Evolutionary conservation across 2,329 filamentous ascomycete genomes (phyloP), one percentile per base, ranked within the genome.

Genomic region (Daldinia sp.): DNA sequence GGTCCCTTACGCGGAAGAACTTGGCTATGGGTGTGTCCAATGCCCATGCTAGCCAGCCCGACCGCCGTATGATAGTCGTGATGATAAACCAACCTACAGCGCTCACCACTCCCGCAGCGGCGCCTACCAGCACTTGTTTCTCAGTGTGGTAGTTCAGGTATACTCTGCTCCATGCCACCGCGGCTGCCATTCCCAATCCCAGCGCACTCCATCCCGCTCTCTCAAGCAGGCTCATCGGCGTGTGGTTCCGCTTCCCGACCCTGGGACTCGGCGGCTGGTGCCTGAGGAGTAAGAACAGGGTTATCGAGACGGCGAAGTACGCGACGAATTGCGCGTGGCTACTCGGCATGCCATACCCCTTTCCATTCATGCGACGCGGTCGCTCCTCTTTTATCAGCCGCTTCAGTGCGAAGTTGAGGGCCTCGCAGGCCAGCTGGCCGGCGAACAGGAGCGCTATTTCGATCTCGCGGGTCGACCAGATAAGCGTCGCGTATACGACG

Each of bases 281-380:
- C 68, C 95, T 88, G 67, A 94, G 83, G 51, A 97, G 86, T 50
- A 99, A 86, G 83, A 98, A 98, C 20, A 99, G 84, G 26, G 89
- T 85, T 67, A 98, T 82, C 69, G 92, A 96, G 64, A 97, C 83
- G 65, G 93, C 91, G 87, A 97, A 98, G 84, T 93, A 99, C 63
- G 92, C 88, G 68, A 95, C 92, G 79, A 98, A 99, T 82, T 99
- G 96, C 7, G 96, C 92, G 82, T 99, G 96, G 41, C 94, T 98
- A 6, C 84, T 87, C 60, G 96, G 96, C 97, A 99, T 99, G 74
- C 96, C 97, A 78, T 99, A 99, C 71, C 96, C 96, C 80, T 97
- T 97, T 63, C 93, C 94, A 77, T 94, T 90, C 86, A 84, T 91
- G 88, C 91, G 91, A 70, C 86, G 88, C 30, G 96, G 96, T 56